Evolutionary conservation across 495 filamentous ascomycete genomes (phyloP).

Genomic region (Staphylotrichum longicolle): DNA sequence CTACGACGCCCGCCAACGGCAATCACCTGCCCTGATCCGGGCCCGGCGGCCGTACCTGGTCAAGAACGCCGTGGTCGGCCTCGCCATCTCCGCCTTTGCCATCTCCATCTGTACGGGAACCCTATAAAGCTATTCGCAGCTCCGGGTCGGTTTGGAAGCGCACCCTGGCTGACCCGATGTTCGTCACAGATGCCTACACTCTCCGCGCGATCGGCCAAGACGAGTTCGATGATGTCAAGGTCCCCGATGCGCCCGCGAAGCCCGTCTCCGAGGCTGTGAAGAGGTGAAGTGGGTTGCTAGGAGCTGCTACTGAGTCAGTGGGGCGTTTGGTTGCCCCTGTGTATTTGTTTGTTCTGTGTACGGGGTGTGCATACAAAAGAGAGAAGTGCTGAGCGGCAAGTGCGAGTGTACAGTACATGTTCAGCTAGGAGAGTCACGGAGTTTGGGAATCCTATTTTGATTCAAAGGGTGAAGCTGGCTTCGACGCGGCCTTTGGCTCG

Average conservation of each 20-base stretch:
- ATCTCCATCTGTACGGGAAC: constrained; percentile 67
- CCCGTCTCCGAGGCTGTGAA: constrained; percentile 18
- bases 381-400: not conserved
- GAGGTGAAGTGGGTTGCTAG: constrained; percentile 27
- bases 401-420: constrained; percentile 12
- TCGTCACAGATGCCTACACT: constrained; percentile 72
- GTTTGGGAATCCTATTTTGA: constrained; percentile 13
- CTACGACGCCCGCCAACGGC: constrained; percentile 80
- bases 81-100: constrained; percentile 64
- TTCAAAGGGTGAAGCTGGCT: not conserved
- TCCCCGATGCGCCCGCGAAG: constrained; percentile 61
- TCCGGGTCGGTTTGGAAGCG: not conserved
- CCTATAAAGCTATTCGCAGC: not conserved
- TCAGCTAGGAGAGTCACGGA: not conserved
- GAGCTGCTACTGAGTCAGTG: not conserved
- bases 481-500: not conserved
- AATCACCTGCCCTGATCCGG: constrained; percentile 79
- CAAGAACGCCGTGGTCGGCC: constrained; percentile 78
- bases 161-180: constrained; percentile 5
- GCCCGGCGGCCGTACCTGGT: constrained; percentile 88
- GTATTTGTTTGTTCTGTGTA: too few species aligned
- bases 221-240: constrained; percentile 93
- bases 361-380: too few species aligned
- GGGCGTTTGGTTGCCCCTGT: not conserved
- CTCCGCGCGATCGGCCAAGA: constrained; percentile 89